Percentiles rank a stretch among this genome's conserved stretches.
Conservation (phyloP, 805 yeast genomes). For the Peterozyma xylosa region DNA sequence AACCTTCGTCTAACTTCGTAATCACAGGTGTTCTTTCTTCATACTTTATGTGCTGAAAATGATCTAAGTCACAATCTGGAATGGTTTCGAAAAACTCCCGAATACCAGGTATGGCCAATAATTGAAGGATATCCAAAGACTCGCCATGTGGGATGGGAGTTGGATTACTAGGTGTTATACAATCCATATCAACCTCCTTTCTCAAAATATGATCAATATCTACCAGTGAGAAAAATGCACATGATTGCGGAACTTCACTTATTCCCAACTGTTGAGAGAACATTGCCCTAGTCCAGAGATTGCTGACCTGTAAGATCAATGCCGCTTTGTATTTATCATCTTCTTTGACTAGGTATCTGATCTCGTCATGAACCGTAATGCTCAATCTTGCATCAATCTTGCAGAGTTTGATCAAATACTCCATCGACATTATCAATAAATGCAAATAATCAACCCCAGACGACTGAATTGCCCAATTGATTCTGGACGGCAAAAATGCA, state of each 20-base stretch:
- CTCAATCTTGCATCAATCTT: slow-evolving; percentile 67
- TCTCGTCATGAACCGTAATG: slow-evolving; percentile 92
- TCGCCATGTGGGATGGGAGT: slow-evolving; percentile 72
- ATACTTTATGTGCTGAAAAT: slow-evolving; percentile 10
- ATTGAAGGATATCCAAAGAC: slow-evolving; percentile 49
- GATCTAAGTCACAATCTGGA: slow-evolving; percentile 10
- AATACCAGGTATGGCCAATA: slow-evolving; percentile 35
- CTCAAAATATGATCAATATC: slow-evolving; percentile 85
- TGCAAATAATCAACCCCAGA: slow-evolving; percentile 97
- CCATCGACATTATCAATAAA: slow-evolving; percentile 78
- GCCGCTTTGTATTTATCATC: slow-evolving; percentile 74
- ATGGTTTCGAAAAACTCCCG: slow-evolving; percentile 15
- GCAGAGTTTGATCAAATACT: slow-evolving; percentile 61
- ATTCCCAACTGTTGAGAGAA: slow-evolving; percentile 91
- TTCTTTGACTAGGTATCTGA: slow-evolving; percentile 70
- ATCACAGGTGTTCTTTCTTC: slow-evolving; percentile 14
- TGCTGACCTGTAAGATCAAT: slow-evolving; percentile 78
- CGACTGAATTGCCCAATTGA: slow-evolving; percentile 97
- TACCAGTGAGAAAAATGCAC: slow-evolving; percentile 92
- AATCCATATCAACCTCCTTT: slow-evolving; percentile 87
- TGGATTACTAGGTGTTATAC: slow-evolving; percentile 85
- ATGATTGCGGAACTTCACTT: slow-evolving; percentile 82
- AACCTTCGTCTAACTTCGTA: slow-evolving; percentile 18
- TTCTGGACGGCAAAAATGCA: slow-evolving; percentile 77
- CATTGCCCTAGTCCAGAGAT: slow-evolving; percentile 94